Evolutionary conservation across 495 filamentous ascomycete genomes (phyloP).

Genomic region (Cercophora sp.): DNA sequence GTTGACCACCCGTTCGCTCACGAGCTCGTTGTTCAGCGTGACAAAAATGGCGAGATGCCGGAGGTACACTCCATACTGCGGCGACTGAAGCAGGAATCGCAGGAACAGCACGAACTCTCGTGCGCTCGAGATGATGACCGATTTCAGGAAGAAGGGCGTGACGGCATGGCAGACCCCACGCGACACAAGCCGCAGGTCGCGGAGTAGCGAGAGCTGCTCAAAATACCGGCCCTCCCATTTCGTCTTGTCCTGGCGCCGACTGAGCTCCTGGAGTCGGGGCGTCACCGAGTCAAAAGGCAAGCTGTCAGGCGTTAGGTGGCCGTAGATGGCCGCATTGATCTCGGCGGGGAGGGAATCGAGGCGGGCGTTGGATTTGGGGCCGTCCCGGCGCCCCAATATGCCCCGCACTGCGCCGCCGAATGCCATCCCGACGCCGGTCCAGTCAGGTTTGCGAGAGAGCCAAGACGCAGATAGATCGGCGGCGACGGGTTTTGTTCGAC

Average conservation of each 20-base stretch:
- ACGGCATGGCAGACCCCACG: background rate
- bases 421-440: background rate
- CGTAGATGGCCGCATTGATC: background rate
- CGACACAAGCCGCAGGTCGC: background rate
- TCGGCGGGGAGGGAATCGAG: background rate
- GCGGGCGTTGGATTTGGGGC: background rate
- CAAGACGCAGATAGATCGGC: background rate
- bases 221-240: constrained; percentile 1
- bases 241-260: background rate
- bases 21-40: background rate
- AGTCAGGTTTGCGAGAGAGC: background rate
- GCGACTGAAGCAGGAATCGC: background rate
- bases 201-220: background rate
- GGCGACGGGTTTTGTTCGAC: background rate
- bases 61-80: background rate
- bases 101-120: background rate
- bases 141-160: background rate
- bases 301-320: background rate
- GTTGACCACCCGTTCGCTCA: background rate
- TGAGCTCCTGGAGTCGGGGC: background rate
- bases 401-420: background rate
- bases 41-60: background rate
- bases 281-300: background rate
- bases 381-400: background rate
- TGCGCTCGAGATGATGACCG: background rate